These are phyloP conservation scores for Akebia trifoliata DNA, from an alignment of 164 flowering plant species.

Conservation along the genomic window DNA sequence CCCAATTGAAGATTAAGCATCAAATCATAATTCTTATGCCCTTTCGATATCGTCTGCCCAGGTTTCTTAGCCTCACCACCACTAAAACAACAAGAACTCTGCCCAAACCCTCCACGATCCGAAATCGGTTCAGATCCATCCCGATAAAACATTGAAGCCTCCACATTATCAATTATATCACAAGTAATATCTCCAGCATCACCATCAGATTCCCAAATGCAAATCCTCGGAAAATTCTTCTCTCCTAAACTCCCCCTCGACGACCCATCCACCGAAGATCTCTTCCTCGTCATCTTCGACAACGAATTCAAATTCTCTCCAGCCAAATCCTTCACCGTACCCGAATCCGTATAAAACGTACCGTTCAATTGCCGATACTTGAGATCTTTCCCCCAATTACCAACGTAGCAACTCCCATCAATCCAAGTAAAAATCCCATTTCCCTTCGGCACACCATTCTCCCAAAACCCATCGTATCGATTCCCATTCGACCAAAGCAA, in stretches of 20 bases:
- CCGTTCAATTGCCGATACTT: not conserved
- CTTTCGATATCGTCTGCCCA: constrained; percentile 54
- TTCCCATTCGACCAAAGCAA: constrained; percentile 11
- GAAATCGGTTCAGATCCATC: constrained; percentile 31
- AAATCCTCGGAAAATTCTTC: constrained; percentile 53
- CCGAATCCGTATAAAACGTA: no score
- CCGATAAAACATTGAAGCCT: constrained; percentile 42
- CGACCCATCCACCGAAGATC: constrained; percentile 43
- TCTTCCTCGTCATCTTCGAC: not conserved
- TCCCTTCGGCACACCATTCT: not conserved
- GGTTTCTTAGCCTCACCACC: constrained; percentile 63
- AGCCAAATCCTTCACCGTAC: no score
- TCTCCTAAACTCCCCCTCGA: constrained; percentile 31
- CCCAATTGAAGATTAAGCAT: constrained; percentile 73
- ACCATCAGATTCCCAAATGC: constrained; percentile 84
- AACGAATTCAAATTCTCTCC: no score
- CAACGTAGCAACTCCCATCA: not conserved
- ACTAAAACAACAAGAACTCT: constrained; percentile 40
- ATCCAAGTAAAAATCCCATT: constrained; percentile 53
- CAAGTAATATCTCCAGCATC: constrained; percentile 82
- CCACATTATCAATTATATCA: constrained; percentile 63
- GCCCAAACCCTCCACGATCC: no score
- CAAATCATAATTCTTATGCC: constrained; percentile 25
- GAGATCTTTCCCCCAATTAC: not conserved
- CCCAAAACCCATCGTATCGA: not conserved